Evolutionary conservation across 2,329 filamentous ascomycete genomes (phyloP).

Genomic region (Colletotrichum sp.): DNA sequence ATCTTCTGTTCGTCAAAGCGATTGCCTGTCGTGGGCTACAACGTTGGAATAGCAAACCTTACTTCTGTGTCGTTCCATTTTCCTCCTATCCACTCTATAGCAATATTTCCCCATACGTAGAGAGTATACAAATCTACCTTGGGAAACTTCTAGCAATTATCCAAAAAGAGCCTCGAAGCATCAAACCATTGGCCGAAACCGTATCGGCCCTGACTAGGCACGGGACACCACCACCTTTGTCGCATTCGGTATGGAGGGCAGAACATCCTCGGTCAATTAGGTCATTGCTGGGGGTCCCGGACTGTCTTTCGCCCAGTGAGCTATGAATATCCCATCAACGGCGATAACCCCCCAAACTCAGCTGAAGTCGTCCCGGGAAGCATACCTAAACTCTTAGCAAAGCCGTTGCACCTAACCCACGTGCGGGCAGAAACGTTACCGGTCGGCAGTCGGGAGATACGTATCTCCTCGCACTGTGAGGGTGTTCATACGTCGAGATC

Average conservation of each 20-base stretch:
- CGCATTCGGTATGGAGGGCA: background rate
- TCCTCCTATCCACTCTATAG: background rate
- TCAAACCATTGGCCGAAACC: background rate
- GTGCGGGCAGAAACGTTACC: background rate
- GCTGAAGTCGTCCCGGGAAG: background rate
- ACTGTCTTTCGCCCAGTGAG: background rate
- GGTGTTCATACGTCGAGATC: background rate
- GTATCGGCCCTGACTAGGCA: background rate
- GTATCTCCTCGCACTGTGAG: background rate
- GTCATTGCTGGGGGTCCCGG: background rate
- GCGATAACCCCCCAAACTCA: background rate
- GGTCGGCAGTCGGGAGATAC: background rate
- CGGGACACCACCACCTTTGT: background rate
- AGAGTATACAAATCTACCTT: fast-evolving
- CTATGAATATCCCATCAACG: background rate
- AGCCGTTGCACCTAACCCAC: background rate
- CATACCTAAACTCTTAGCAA: background rate
- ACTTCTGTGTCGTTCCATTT: background rate
- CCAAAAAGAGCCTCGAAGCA: background rate
- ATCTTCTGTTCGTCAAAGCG: background rate
- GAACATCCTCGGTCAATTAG: background rate
- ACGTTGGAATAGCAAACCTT: background rate
- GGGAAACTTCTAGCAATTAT: background rate
- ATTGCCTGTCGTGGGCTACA: background rate
- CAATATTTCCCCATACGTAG: background rate